phyloP scores from a whole-genome alignment of 2,329 filamentous ascomycete species.

The Alternaria sp. region DNA sequence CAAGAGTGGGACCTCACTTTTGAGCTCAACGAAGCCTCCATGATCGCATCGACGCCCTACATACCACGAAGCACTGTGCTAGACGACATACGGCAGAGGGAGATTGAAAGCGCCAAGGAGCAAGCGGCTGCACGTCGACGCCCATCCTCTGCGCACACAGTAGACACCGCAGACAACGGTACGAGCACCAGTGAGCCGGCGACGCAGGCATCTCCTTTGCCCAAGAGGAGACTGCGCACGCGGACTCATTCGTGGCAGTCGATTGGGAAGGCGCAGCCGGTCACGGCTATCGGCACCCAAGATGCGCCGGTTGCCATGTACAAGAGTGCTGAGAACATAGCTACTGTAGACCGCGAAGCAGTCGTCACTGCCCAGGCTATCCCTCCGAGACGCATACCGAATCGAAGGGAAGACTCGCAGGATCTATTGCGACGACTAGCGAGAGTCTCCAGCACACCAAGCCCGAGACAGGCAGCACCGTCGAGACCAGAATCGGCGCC shows the following conservation, averaged over 20 bases:
- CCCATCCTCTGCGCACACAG: constrained; percentile 25
- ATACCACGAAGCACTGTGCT: constrained; percentile 53
- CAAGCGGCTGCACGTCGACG: constrained; percentile 37
- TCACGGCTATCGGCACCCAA: constrained; percentile 37
- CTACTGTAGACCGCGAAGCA: constrained; percentile 39
- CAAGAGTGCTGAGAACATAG: constrained; percentile 47
- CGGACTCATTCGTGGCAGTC: constrained; percentile 44
- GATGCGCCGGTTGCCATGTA: constrained; percentile 48
- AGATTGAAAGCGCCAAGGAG: constrained; percentile 52
- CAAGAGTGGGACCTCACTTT: constrained; percentile 51
- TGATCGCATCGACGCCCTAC: constrained; percentile 60
- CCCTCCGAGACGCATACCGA: constrained; percentile 36
- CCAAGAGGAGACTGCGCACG: constrained; percentile 30
- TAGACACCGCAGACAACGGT: constrained; percentile 8
- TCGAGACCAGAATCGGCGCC: constrained; percentile 37
- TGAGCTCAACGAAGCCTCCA: constrained; percentile 57
- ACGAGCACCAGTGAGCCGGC: constrained; percentile 18
- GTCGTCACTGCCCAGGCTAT: constrained; percentile 35
- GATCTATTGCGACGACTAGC: constrained; percentile 58
- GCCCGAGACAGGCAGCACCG: constrained; percentile 45
- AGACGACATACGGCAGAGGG: constrained; percentile 55
- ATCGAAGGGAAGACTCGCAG: constrained; percentile 56
- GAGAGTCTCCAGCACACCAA: constrained; percentile 58
- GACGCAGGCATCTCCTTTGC: constrained; percentile 13
- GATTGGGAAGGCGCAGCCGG: constrained; percentile 40